Conservation (phyloP, 2,329 filamentous ascomycete genomes). For the Penicillium nordicum region DNA sequence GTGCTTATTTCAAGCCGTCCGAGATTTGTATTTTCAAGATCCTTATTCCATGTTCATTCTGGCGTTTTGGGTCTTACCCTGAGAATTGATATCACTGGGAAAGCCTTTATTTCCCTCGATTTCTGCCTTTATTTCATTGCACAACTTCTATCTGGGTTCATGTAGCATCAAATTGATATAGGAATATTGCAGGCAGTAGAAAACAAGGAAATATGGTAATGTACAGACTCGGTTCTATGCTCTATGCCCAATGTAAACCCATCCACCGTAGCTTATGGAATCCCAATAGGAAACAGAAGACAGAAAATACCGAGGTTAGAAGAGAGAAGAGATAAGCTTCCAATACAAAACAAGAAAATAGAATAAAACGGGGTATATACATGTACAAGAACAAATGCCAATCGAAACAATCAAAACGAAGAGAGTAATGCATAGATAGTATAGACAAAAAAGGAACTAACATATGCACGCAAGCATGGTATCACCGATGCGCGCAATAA, state of each 20-base stretch:
- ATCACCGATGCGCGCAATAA: neutral
- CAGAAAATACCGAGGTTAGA: neutral
- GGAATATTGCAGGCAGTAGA: neutral
- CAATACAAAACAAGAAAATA: neutral
- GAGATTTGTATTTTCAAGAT: constrained; percentile 1
- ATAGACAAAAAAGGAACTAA: neutral
- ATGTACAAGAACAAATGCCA: constrained; percentile 1
- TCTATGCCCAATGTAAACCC: neutral
- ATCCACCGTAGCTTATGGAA: neutral
- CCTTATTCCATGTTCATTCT: neutral
- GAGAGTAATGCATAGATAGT: neutral
- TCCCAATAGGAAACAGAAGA: neutral
- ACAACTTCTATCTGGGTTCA: too few relatives aligned
- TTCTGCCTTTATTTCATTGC: neutral
- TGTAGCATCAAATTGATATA: neutral
- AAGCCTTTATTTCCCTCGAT: neutral
- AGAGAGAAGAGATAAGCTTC: neutral
- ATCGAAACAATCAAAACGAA: neutral
- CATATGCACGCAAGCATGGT: neutral
- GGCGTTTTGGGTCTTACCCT: neutral
- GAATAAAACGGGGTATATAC: constrained; percentile 5
- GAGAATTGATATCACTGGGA: neutral
- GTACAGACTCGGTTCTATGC: neutral
- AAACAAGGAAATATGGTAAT: neutral
- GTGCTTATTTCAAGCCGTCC: neutral